Evolutionary conservation across 768 basidiomycete species (phyloP), one percentile per base, ranked within the genome.

Genomic region (Calocybe indica): DNA sequence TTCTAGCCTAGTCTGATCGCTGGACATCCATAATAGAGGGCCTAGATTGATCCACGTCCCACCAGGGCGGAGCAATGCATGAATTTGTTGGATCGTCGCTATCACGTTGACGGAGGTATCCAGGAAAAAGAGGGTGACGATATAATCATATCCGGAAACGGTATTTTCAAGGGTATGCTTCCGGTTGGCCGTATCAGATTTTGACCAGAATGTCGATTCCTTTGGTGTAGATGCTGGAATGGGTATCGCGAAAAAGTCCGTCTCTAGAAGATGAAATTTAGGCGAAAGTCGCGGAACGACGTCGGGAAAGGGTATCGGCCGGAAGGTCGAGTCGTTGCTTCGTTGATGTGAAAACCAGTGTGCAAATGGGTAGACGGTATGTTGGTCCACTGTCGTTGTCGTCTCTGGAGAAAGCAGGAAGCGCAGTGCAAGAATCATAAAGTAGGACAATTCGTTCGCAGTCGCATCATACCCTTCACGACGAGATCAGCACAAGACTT

Each of bases 31-130:
- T 3, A 86, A 66, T 13, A 86, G 63, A 6, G 83, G 85, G 1
- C 84, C 85, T 4, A 84, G 66, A 58, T 88, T 88, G 58, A 86
- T 76, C 85, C 84, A 88, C 7, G 62, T 68, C 2, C 84, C 85
- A 4, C 82, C 81, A 0, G 82, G 79, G 32, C 69, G 69, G 11
- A 88, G 71, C 14, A 84, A 70, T 9, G 51, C 36, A 56, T 77
- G 69, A 35, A 88, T 83, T 29, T 82, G 78, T 46, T 74, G 69
- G 47, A 86, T 67, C 10, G 78, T 79, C 0, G 70, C 59, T 37
- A 80, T 61, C 22, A 77, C 67, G 52, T 80, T 77, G 49, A 74
- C 60, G 5, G 80, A 78, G 5, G 80, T 82, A 62, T 82, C 80
- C 58, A 83, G 79, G 67, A 82, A 85, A 63, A 81, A 85, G 10